A percentile compares a stretch with the other conserved stretches of the same genome.
These are phyloP conservation scores for Casuarina cunninghamiana DNA, from an alignment of 306 rosid species.

Conservation along the genomic window DNA sequence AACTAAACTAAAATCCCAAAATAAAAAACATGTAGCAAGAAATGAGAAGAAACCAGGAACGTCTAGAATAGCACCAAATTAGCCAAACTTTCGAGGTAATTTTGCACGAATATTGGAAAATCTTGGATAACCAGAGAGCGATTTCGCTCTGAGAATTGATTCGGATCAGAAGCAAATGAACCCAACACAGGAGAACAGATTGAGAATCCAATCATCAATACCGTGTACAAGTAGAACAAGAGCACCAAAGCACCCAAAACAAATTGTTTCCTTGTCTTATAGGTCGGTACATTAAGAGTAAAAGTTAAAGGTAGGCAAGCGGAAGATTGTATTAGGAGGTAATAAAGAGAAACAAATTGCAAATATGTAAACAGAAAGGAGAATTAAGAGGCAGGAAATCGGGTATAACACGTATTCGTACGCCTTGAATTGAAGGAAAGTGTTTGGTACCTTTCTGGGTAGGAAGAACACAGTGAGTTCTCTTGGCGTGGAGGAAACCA, in stretches of 20 bases:
- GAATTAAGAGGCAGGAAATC: background rate
- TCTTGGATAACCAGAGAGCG: slow-evolving; percentile 33
- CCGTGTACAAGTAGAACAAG: slow-evolving; percentile 14
- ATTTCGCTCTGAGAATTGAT: slow-evolving; percentile 28
- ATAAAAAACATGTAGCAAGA: slow-evolving; percentile 13
- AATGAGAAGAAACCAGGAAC: slow-evolving; percentile 24
- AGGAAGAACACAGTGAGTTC: slow-evolving; percentile 25
- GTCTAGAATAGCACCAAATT: slow-evolving; percentile 1
- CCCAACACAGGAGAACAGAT: slow-evolving; percentile 23
- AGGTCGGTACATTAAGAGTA: slow-evolving; percentile 35
- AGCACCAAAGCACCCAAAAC: slow-evolving; percentile 19
- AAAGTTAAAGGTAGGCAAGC: slow-evolving; percentile 15
- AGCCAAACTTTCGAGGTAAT: slow-evolving; percentile 14
- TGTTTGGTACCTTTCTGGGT: slow-evolving; percentile 37
- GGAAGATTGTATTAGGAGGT: slow-evolving; percentile 8
- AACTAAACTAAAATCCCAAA: slow-evolving; percentile 21
- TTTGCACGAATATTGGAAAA: slow-evolving; percentile 15
- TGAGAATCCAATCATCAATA: slow-evolving; percentile 28
- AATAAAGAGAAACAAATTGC: background rate
- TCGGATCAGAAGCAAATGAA: slow-evolving; percentile 37
- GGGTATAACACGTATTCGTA: slow-evolving; percentile 3
- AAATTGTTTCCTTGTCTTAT: slow-evolving; percentile 9
- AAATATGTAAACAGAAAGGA: background rate
- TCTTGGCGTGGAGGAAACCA: slow-evolving; percentile 66
- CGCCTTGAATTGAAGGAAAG: slow-evolving; percentile 30